Evolutionary conservation across 495 filamentous ascomycete species (phyloP), one percentile per base, ranked within the genome.

Genomic region (Symbiotaphrina buchneri): DNA sequence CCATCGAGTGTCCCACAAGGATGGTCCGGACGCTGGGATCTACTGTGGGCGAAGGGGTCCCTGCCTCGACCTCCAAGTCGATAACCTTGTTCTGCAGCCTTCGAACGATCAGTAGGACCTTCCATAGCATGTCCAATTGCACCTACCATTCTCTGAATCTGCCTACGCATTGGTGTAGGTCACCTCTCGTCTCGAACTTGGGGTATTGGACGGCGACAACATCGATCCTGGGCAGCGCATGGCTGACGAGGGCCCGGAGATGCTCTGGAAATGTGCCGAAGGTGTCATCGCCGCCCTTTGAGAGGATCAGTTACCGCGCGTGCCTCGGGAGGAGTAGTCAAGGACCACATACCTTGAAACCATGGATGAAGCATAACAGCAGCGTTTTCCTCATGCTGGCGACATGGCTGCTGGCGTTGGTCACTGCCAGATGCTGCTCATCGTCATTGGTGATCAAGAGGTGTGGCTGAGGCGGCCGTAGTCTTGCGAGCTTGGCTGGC

Each of bases 1-100:
- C 87, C 87, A 97, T 97, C 7, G 74, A 82, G 47, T 97, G 87
- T 7, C 90, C 85, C 22, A 93, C 56, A 0, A 97, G 56, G 38
- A 94, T 63, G 15, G 74, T 74, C 43, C 65, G 77, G 16, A 97
- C 82, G 2, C n/a, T n/a, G n/a, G n/a, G 84, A 30, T 93, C 81
- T 41, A 92, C 58, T 14, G 79, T 93, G 2, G 85, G 87, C 0
- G 75, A 82, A 26, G 78, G 67, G 0, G 81, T 87, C n/a, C 59
- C 57, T 42, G 72, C 71, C 18, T 61, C 65, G 35, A 94, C 83
- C 52, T 97, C 87, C 42, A 94, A 54, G 51, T 95, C 87, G 38
- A 97, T 93, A 41, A 97, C 79, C 39, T 73, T 77, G 43, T 87
- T 72, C 41, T 82, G 63, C 13, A 97, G 69, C 83, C 82, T 92